These are phyloP conservation scores for Chalciporus chontae DNA, from an alignment of 768 basidiomycete species.

Conservation along the genomic window DNA sequence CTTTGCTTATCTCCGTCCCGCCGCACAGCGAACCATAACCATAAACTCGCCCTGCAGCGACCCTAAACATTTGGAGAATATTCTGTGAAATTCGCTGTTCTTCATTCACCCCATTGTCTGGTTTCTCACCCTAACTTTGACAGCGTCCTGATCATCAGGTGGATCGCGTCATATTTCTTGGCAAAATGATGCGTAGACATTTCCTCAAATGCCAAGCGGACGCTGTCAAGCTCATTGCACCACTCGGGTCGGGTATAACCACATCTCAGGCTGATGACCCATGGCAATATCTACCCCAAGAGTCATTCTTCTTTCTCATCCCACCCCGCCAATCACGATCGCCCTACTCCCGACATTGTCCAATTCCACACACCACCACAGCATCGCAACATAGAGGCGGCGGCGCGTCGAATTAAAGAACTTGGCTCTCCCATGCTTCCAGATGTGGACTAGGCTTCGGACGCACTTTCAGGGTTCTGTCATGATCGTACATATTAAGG, in stretches of 20 bases:
- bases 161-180: neutral
- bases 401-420: conserved; percentile 13
- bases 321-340: conserved; percentile 8
- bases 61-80: neutral
- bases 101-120: neutral
- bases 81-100: neutral
- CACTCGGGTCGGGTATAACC: no score
- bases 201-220: neutral
- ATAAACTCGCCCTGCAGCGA: neutral
- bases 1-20: conserved; percentile 8
- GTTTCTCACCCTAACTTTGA: neutral
- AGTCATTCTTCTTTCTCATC: neutral
- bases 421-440: conserved; percentile 9
- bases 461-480: conserved; percentile 15
- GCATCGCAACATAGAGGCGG: neutral
- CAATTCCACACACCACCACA: neutral
- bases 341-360: conserved; percentile 1
- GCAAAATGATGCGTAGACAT: neutral
- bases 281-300: neutral
- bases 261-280: neutral
- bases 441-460: conserved; percentile 14
- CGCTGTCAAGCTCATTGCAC: neutral
- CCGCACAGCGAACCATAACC: neutral
- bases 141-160: neutral
- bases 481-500: conserved; percentile 13